Conservation (phyloP, 768 basidiomycete species). For the Kwoniella europaea region DNA sequence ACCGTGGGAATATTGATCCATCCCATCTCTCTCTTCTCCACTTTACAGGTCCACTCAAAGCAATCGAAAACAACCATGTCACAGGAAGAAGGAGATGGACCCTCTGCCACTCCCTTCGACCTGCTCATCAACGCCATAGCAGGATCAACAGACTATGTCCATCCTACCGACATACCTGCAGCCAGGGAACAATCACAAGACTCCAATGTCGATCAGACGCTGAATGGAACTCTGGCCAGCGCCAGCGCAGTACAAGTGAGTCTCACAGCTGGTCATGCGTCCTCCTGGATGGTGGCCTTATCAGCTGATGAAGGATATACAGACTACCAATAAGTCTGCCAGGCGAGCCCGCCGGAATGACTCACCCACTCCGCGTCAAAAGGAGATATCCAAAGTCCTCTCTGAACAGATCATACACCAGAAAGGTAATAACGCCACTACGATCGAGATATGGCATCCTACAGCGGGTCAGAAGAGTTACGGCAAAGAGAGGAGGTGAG, state of each 20-base stretch:
- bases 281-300: too few species aligned
- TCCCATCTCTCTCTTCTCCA: conserved; percentile 17
- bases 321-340: background rate
- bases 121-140: conserved; percentile 53
- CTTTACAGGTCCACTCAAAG: conserved; percentile 24
- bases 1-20: conserved; percentile 28
- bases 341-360: conserved; percentile 1
- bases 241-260: background rate
- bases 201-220: too few species aligned
- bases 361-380: conserved; percentile 21
- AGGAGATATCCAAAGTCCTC: conserved; percentile 16
- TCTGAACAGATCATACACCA: conserved; percentile 9
- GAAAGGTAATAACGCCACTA: background rate
- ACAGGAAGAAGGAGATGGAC: conserved; percentile 14
- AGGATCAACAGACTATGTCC: conserved; percentile 24
- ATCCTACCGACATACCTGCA: background rate
- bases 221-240: background rate
- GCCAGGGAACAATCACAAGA: background rate
- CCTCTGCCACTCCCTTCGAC: conserved; percentile 43
- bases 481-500: conserved; percentile 81
- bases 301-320: background rate
- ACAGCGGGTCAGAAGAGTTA: conserved; percentile 96
- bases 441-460: conserved; percentile 68
- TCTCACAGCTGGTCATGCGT: too few species aligned
- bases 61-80: conserved; percentile 8